These are phyloP conservation scores for Amoebophrya sp. DNA, from an alignment of 169 alveolate genomes.

Conservation along the genomic window DNA sequence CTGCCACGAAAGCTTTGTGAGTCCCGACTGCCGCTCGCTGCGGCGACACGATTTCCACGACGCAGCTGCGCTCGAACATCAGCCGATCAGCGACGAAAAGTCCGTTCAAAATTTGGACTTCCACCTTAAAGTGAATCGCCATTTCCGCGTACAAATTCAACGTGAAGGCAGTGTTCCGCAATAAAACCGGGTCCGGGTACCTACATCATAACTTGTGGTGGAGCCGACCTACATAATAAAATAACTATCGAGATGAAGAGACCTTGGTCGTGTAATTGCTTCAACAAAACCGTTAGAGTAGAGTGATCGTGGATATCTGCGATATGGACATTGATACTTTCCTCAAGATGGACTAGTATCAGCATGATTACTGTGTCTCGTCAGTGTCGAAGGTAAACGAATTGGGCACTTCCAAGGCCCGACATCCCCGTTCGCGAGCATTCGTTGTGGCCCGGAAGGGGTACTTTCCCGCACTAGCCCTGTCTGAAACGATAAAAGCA, in stretches of 20 bases:
- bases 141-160: not conserved
- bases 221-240: too few species aligned
- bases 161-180: constrained; percentile 15
- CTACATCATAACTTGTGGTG: too few species aligned
- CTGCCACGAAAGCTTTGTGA: constrained; percentile 6
- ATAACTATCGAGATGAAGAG: too few species aligned
- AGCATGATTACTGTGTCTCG: not conserved
- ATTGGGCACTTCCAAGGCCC: not conserved
- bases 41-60: constrained; percentile 20
- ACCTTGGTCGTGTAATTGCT: too few species aligned
- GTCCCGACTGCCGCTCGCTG: constrained; percentile 1
- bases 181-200: not conserved
- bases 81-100: constrained; percentile 22
- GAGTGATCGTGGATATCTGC: too few species aligned
- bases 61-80: not conserved
- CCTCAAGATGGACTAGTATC: too few species aligned
- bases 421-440: not conserved
- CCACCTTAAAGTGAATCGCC: constrained; percentile 22
- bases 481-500: not conserved
- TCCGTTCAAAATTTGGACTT: constrained; percentile 40
- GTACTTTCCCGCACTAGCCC: not conserved
- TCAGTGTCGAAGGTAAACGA: not conserved
- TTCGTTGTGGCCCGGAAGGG: not conserved
- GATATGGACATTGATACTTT: too few species aligned
- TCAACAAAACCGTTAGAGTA: too few species aligned